Base-by-base conservation (phyloP, 140 eudicot genomes). In the Erigeron philadelphicus region DNA sequence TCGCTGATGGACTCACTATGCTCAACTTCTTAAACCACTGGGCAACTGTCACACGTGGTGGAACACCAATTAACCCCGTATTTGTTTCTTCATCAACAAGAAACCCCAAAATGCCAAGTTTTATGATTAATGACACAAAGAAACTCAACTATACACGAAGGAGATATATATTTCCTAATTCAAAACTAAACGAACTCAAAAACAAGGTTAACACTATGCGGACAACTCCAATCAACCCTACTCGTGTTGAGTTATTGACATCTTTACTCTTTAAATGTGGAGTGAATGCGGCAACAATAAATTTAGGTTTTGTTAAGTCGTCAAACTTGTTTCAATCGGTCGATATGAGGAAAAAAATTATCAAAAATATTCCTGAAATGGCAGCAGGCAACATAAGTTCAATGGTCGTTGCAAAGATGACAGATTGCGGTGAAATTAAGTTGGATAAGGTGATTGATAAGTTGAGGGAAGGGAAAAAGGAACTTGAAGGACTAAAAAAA, bases 231-330 rank as follows among this genome's bases (percentile, higher is more conserved):
- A 6, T 57, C 7, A 57, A 57, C 38, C 63, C 63, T 18, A 19
- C 40, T 19, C 43, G 63, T 3, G 42, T 57, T 0, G 63, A 57
- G 23, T 23, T 40, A 11, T 19, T 57, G 42, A 21, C 63, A 57
- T 57, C 63, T 57, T 9, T 57, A 57, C 63, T 57, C 41, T 57
- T 57, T 57, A 23, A 23, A 9, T 57, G 63, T 57, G 42, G 41
- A 0, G 63, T 57, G 42, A 23, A 11, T 3, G 42, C 63, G 4
- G 7, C 63, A 40, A 57, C 63, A 8, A 57, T 0, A 57, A 59
- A 59, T 5, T 21, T 16, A 21, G 64, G 64, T 11, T 59, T 3
- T 18, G 5, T 59, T 1, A 13, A 59, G 64, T 15, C 44, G 4
- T 59, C 64, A 10, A 21, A 21, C 1, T 59, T 23, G 13, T 21